Conservation (phyloP, 2,329 filamentous ascomycete genomes). For the Cordyceps cateniannulata region DNA sequence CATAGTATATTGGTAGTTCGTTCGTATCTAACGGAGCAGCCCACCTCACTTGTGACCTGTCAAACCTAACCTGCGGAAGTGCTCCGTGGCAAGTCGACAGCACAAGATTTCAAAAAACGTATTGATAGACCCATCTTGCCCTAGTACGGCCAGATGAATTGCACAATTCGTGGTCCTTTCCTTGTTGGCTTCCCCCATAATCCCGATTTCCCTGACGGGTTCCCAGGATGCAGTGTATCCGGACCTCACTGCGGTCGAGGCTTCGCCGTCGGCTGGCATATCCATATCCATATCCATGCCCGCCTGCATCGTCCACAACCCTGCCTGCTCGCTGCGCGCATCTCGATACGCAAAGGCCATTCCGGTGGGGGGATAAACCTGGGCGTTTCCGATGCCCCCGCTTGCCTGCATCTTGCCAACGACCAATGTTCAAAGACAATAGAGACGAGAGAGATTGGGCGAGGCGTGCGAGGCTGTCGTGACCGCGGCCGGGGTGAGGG, state of each 20-base stretch:
- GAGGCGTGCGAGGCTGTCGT: background rate
- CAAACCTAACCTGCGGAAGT: background rate
- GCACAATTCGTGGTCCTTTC: background rate
- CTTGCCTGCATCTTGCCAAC: conserved; percentile 2
- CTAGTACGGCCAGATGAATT: background rate
- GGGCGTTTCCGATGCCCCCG: conserved; percentile 1
- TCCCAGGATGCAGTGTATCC: background rate
- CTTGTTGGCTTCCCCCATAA: background rate
- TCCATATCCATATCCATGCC: background rate
- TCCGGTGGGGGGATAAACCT: conserved; percentile 6
- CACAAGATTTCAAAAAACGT: conserved; percentile 2
- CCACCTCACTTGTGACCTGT: background rate
- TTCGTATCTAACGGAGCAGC: background rate
- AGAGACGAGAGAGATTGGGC: background rate
- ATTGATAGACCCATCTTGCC: background rate
- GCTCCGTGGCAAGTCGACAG: background rate
- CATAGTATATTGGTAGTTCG: background rate
- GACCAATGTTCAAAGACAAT: background rate
- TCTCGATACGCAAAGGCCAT: conserved; percentile 10
- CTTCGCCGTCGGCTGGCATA: background rate
- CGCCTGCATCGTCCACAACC: conserved; percentile 7
- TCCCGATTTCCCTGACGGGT: background rate
- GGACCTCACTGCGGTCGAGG: background rate
- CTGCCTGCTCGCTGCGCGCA: background rate
- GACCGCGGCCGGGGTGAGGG: background rate